These are phyloP conservation scores for Fusarium oxysporum DNA, from an alignment of 2,329 filamentous ascomycete genomes.

Conservation along the genomic window DNA sequence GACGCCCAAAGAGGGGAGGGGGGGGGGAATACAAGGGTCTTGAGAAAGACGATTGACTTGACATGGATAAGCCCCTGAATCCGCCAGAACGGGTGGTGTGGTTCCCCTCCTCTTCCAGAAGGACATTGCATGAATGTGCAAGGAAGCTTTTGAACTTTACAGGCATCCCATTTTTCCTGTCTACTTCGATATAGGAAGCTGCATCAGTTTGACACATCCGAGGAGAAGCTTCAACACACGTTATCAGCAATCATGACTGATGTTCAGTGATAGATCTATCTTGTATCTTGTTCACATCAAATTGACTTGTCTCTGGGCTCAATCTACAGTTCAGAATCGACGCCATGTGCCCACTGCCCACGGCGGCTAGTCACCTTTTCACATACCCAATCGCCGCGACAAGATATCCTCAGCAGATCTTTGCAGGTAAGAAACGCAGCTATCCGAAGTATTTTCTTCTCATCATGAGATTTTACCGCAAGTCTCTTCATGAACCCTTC, in stretches of 20 bases:
- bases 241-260: constrained; percentile 8
- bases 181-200: constrained; percentile 17
- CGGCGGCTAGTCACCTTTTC: constrained; percentile 16
- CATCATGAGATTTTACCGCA: background rate
- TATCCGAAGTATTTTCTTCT: constrained; percentile 7
- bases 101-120: constrained; percentile 40
- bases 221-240: constrained; percentile 10
- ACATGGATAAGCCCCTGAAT: constrained; percentile 42
- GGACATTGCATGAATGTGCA: constrained; percentile 34
- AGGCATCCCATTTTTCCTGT: background rate
- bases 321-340: constrained; percentile 25
- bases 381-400: constrained; percentile 6
- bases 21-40: background rate
- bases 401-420: constrained; percentile 13
- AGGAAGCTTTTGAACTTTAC: constrained; percentile 1
- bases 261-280: background rate
- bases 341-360: constrained; percentile 20
- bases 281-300: background rate
- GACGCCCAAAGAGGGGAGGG: constrained; percentile 24
- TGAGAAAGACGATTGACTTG: constrained; percentile 15
- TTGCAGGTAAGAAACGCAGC: constrained; percentile 3
- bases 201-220: constrained; percentile 7
- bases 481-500: background rate
- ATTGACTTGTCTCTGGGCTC: constrained; percentile 15
- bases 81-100: constrained; percentile 38